phyloP scores from a whole-genome alignment of 352 stramenopile species.

The Phytophthora niederhauseri region DNA sequence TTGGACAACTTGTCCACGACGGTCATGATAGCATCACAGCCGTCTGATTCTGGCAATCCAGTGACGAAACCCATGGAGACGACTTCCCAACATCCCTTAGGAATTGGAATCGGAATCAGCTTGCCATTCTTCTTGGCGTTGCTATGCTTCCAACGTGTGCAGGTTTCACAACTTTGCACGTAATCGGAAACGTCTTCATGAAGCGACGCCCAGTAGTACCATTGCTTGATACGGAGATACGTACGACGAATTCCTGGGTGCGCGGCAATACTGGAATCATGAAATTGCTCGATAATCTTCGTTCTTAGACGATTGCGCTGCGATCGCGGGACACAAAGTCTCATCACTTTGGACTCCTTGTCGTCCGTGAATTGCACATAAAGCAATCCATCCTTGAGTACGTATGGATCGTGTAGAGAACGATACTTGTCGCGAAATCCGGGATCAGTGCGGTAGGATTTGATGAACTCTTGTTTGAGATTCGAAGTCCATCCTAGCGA shows the following conservation, averaged over 20 bases:
- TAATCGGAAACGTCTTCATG: constrained; percentile 23
- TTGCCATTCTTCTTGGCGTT: constrained; percentile 21
- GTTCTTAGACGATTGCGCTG: constrained; percentile 17
- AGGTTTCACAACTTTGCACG: constrained; percentile 36
- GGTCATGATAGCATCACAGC: constrained; percentile 29
- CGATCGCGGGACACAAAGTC: constrained; percentile 6
- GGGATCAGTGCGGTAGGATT: constrained; percentile 1
- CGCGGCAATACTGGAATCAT: constrained; percentile 22
- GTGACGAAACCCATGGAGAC: constrained; percentile 41
- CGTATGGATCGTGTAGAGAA: not conserved
- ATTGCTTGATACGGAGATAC: constrained; percentile 16
- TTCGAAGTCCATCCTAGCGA: not conserved
- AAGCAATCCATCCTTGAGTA: constrained; percentile 1
- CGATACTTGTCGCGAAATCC: constrained; percentile 2
- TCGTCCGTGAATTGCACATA: constrained; percentile 1
- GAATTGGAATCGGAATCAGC: constrained; percentile 33
- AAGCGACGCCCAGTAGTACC: constrained; percentile 12
- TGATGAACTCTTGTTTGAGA: constrained; percentile 4
- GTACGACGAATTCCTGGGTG: constrained; percentile 16
- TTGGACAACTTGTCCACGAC: constrained; percentile 38
- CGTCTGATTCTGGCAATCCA: constrained; percentile 28
- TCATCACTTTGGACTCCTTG: not conserved
- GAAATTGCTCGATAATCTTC: constrained; percentile 15
- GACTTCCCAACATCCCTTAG: constrained; percentile 26
- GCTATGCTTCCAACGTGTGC: constrained; percentile 7